phyloP scores from a whole-genome alignment of 176 grass and related monocot species.

The Triticum monococcum region DNA sequence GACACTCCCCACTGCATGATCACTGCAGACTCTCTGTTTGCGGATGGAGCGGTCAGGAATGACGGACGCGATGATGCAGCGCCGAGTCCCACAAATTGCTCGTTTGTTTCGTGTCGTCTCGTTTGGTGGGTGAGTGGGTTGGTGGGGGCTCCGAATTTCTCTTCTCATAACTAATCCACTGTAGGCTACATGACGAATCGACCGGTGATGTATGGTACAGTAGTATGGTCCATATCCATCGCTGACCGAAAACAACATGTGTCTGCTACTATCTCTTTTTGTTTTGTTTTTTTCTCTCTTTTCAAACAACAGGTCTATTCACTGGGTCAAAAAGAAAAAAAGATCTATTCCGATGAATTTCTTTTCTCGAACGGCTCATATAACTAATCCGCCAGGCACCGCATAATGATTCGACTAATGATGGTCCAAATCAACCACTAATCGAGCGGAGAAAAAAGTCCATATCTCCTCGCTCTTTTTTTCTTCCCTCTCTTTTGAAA shows the following conservation, averaged over 20 bases:
- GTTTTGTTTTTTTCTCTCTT: not conserved
- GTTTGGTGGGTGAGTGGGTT: too few species aligned
- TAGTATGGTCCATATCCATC: too few species aligned
- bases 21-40: too few species aligned
- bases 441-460: not conserved
- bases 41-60: not conserved
- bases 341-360: not conserved
- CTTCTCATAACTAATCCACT: too few species aligned
- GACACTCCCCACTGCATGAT: too few species aligned
- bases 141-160: too few species aligned
- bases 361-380: not conserved
- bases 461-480: not conserved
- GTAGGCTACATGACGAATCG: too few species aligned
- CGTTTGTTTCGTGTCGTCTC: too few species aligned
- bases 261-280: too few species aligned
- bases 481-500: not conserved
- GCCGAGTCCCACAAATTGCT: not conserved
- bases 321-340: too few species aligned
- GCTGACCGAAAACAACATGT: too few species aligned
- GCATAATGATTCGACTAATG: not conserved
- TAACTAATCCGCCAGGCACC: not conserved
- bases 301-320: not conserved
- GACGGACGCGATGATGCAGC: not conserved
- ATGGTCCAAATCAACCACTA: not conserved
- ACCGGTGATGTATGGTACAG: too few species aligned